Percentiles rank a stretch among this genome's conserved stretches.
Evolutionary conservation across 208 protist species (phyloP).

Genomic region (Trypanosoma grayi): DNA sequence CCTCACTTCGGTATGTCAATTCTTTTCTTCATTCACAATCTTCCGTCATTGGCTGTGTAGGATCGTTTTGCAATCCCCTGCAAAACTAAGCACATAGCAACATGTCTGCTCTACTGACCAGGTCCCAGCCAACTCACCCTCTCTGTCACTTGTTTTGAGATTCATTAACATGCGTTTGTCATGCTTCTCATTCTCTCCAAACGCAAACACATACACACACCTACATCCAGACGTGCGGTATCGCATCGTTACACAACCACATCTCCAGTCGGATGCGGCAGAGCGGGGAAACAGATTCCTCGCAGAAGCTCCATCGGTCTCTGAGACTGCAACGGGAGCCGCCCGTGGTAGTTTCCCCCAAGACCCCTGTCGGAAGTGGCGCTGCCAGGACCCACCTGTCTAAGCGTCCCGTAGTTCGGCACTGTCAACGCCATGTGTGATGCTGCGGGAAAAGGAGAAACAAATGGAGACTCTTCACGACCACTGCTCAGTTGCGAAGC

Average conservation of each 20-base stretch:
- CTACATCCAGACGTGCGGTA: too few relatives aligned
- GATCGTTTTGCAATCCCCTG: too few relatives aligned
- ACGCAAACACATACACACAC: too few relatives aligned
- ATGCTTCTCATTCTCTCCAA: too few relatives aligned
- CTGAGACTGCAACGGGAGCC: background rate
- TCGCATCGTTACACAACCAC: background rate
- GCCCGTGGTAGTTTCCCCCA: background rate
- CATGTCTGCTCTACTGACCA: too few relatives aligned
- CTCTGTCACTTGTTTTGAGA: too few relatives aligned
- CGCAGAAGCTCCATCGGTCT: background rate
- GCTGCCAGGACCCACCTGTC: background rate
- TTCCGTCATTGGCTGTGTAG: background rate
- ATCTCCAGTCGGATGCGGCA: background rate
- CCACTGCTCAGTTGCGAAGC: background rate
- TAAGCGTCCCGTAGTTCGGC: constrained; percentile 23
- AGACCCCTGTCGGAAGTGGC: background rate
- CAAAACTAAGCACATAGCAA: too few relatives aligned
- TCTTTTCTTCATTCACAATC: background rate
- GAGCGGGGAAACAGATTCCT: constrained; percentile 4
- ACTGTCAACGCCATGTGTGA: constrained; percentile 1
- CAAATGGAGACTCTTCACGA: background rate
- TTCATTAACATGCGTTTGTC: too few relatives aligned
- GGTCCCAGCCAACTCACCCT: too few relatives aligned
- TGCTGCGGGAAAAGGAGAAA: background rate
- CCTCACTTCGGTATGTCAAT: background rate